phyloP scores from a whole-genome alignment of 1,139 yeast species.

The Geotrichum siamense region DNA sequence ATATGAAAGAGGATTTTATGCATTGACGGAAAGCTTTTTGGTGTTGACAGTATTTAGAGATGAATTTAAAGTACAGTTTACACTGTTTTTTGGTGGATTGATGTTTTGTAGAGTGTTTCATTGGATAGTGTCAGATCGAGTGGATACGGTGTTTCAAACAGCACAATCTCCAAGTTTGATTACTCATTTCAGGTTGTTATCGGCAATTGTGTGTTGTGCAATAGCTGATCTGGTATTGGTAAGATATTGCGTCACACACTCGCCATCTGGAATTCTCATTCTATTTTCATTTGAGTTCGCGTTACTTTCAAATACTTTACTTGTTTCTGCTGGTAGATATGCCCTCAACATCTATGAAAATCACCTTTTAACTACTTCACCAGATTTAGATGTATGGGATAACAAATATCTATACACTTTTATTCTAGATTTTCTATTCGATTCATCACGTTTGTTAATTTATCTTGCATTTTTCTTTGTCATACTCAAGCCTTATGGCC shows the following conservation, averaged over 20 bases:
- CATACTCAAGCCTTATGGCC: slow-evolving; percentile 42
- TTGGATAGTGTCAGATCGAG: slow-evolving; percentile 50
- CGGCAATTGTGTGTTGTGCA: slow-evolving; percentile 41
- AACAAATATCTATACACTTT: slow-evolving; percentile 56
- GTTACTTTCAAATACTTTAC: slow-evolving; percentile 50
- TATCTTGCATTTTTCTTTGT: slow-evolving; percentile 49
- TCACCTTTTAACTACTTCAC: slow-evolving; percentile 40
- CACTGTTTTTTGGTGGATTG: slow-evolving; percentile 35
- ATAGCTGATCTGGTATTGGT: slow-evolving; percentile 49
- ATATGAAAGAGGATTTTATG: slow-evolving; percentile 58
- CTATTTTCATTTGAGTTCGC: slow-evolving; percentile 78
- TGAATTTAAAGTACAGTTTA: slow-evolving; percentile 48
- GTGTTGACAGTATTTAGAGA: slow-evolving; percentile 54
- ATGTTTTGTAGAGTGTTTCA: slow-evolving; percentile 63
- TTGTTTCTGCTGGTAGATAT: slow-evolving; percentile 45
- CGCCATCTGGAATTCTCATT: slow-evolving; percentile 39
- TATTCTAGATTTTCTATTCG: slow-evolving; percentile 47
- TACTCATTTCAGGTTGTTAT: slow-evolving; percentile 34
- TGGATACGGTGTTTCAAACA: slow-evolving; percentile 34
- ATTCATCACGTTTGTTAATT: slow-evolving; percentile 36
- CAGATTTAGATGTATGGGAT: slow-evolving; percentile 67
- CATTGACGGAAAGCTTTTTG: slow-evolving; percentile 58
- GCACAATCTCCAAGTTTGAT: slow-evolving; percentile 30
- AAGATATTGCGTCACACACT: slow-evolving; percentile 51
- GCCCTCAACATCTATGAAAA: slow-evolving; percentile 54